These are phyloP conservation scores for Penicillium sp. DNA, from an alignment of 2,329 filamentous ascomycete species.

Conservation along the genomic window DNA sequence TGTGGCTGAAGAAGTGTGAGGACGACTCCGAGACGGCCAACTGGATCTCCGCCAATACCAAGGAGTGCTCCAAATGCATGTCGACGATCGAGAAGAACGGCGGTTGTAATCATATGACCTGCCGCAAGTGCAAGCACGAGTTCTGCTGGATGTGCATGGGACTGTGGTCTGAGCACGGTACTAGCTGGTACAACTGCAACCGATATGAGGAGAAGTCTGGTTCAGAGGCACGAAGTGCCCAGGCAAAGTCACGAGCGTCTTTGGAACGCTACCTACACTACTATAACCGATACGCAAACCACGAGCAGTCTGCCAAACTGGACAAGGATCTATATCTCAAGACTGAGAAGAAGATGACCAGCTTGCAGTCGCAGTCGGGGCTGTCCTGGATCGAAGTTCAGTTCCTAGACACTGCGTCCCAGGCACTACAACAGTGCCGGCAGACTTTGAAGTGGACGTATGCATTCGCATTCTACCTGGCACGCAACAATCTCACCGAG, in stretches of 20 bases:
- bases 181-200: constrained; percentile 99
- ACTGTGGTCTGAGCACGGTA: constrained; percentile 95
- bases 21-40: constrained; percentile 98
- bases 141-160: constrained; percentile 99
- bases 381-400: constrained; percentile 99
- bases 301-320: constrained; percentile 93
- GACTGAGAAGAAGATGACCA: constrained; percentile 99
- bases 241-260: constrained; percentile 83
- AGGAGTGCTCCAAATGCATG: constrained; percentile 92
- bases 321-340: constrained; percentile 95
- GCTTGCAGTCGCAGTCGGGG: constrained; percentile 84
- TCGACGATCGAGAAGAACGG: constrained; percentile 99
- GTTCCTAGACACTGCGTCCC: constrained; percentile 87
- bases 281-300: constrained; percentile 98
- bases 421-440: constrained; percentile 91
- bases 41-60: constrained; percentile 98
- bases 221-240: constrained; percentile 80
- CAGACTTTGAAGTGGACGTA: constrained; percentile 99
- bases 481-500: constrained; percentile 87
- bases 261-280: constrained; percentile 97
- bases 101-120: constrained; percentile 97
- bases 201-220: constrained; percentile 95
- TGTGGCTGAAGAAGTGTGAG: constrained; percentile 96
- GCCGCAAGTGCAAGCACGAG: constrained; percentile 89
- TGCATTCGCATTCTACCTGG: constrained; percentile 96